These are phyloP conservation scores for Penicillium cosmopolitanum DNA, from an alignment of 495 filamentous ascomycete species.

Conservation along the genomic window DNA sequence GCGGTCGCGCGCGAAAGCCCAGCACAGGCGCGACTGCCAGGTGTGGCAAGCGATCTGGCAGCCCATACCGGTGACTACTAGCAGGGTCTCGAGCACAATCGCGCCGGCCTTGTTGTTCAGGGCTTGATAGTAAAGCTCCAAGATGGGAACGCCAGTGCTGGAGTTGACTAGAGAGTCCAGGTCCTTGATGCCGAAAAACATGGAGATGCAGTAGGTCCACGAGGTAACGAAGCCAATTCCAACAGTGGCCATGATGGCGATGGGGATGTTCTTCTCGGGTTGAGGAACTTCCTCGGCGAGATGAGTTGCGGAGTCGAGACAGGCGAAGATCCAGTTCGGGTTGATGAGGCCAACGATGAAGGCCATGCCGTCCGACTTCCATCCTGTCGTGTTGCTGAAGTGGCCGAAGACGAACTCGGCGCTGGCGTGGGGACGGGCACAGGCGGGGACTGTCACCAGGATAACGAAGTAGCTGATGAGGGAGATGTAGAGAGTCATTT, in stretches of 20 bases:
- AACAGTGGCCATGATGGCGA: slow-evolving; percentile 62
- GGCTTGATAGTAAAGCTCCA: slow-evolving; percentile 62
- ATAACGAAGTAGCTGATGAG: slow-evolving; percentile 58
- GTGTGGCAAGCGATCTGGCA: slow-evolving; percentile 60
- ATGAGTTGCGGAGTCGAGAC: slow-evolving; percentile 64
- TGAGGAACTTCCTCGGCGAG: slow-evolving; percentile 64
- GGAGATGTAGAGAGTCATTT: slow-evolving; percentile 53
- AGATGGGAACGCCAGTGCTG: slow-evolving; percentile 57
- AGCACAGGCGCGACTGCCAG: slow-evolving; percentile 61
- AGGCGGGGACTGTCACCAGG: slow-evolving; percentile 57
- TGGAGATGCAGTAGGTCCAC: slow-evolving; percentile 57
- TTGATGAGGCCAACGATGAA: slow-evolving; percentile 68
- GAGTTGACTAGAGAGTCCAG: slow-evolving; percentile 49
- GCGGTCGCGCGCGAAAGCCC: slow-evolving; percentile 63
- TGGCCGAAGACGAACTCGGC: slow-evolving; percentile 63
- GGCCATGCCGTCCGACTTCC: slow-evolving; percentile 60
- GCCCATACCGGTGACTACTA: slow-evolving; percentile 59
- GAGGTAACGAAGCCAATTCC: slow-evolving; percentile 62
- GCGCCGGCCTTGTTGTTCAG: slow-evolving; percentile 55
- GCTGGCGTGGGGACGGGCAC: slow-evolving; percentile 55
- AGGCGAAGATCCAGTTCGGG: slow-evolving; percentile 64
- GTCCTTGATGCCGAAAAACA: slow-evolving; percentile 64
- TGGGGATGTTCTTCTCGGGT: slow-evolving; percentile 47
- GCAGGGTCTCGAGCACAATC: slow-evolving; percentile 55
- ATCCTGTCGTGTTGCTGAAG: slow-evolving; percentile 66